Conservation (phyloP, 164 flowering plant species). For the Akebia trifoliata region DNA sequence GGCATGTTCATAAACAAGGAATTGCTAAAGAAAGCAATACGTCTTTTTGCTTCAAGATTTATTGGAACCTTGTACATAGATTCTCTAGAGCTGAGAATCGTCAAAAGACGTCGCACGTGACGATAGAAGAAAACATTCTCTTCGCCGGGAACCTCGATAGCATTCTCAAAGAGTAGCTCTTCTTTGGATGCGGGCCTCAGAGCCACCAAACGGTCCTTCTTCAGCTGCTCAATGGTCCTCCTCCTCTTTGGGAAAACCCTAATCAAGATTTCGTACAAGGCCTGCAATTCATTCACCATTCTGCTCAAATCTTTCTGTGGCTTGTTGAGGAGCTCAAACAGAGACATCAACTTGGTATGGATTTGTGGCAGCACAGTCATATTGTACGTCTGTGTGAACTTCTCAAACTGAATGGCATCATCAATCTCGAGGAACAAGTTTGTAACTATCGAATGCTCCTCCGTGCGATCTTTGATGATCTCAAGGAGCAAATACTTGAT, state of each 20-base stretch:
- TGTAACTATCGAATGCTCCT: constrained; percentile 54
- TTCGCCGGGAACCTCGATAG: constrained; percentile 50
- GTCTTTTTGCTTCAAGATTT: constrained; percentile 77
- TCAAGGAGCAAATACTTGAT: constrained; percentile 52
- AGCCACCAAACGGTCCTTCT: constrained; percentile 55
- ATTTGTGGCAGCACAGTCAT: constrained; percentile 36
- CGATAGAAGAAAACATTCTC: constrained; percentile 48
- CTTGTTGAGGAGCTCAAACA: constrained; percentile 49
- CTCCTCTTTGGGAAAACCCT: constrained; percentile 59
- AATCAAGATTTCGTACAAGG: constrained; percentile 62
- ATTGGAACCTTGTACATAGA: constrained; percentile 74
- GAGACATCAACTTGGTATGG: constrained; percentile 51
- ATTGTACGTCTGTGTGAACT: constrained; percentile 49
- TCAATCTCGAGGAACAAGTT: constrained; percentile 61
- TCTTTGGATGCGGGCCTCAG: constrained; percentile 21
- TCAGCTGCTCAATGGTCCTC: constrained; percentile 40
- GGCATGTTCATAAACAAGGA: constrained; percentile 98
- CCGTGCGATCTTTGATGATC: constrained; percentile 45
- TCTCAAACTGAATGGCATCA: constrained; percentile 32
- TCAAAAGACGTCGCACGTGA: constrained; percentile 62
- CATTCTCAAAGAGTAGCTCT: constrained; percentile 74
- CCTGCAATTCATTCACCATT: constrained; percentile 66
- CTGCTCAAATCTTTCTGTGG: constrained; percentile 40
- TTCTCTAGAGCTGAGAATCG: constrained; percentile 73
- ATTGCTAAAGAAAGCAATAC: constrained; percentile 88